Evolutionary conservation across 371 early-diverging fungal species (phyloP), one percentile per base, ranked within the genome.

Genomic region (Choanephora cucurbitarum): DNA sequence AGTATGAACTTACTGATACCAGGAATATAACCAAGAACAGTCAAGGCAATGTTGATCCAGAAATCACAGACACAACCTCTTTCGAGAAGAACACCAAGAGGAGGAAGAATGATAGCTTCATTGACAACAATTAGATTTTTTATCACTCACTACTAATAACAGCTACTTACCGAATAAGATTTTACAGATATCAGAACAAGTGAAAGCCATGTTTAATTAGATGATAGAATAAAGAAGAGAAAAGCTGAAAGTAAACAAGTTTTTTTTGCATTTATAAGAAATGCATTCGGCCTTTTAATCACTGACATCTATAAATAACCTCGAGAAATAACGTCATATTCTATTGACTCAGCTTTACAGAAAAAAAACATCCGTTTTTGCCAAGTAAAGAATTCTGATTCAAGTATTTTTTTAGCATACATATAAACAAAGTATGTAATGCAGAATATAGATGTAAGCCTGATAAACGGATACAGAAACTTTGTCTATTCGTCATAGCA

Each of bases 1-100:
- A n/a, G n/a, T n/a, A n/a, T n/a, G n/a, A n/a, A 67, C 73, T 71
- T 72, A 73, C 76, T 54, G 32, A 77, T 84, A 67, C 93, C 93
- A 23, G 93, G 93, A 62, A 93, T 82, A 61, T 82, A 90, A 33
- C 93, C 93, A 24, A 93, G 80, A 46, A 79, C 62, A 0, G 92
- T 91, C 64, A 93, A 75, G 5, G 70, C 76, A 76, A 90, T 82
- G 72, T 92, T 92, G 62, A 93, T 91, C 33, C 86, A 62, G 24
- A 93, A 75, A 63, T 92, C 91, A 28, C 67, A 66, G 8, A 77
- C 74, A 72, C 89, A 90, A 17, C 94, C 90, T 53, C 83, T 74
- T 48, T 85, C 79, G 8, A 84, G 58, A 59, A 88, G 75, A 11
- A 86, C 90, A 41, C 84, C 89, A 40, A 88, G 74, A 48, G 90